A percentile compares a stretch with the other conserved stretches of the same genome.
These are phyloP conservation scores for Phalaenopsis aphrodite DNA, from an alignment of 106 monocot species.

Conservation along the genomic window DNA sequence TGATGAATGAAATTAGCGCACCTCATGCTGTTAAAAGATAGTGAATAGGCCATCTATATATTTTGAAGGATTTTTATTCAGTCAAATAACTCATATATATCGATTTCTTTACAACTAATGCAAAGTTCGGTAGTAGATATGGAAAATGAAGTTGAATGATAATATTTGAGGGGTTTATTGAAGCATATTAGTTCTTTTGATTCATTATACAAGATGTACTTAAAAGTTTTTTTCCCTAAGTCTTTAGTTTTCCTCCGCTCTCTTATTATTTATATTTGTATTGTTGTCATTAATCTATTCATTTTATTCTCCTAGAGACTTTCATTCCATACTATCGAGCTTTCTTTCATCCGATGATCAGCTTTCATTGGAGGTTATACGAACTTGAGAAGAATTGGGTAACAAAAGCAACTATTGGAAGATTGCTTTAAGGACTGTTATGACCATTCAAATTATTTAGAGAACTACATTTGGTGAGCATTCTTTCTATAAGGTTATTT, in stretches of 20 bases:
- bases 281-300: background rate
- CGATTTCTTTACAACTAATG: background rate
- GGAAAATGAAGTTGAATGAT: background rate
- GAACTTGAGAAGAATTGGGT: background rate
- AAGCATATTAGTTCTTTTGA: background rate
- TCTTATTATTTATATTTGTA: background rate
- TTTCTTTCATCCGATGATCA: background rate
- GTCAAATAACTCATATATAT: background rate
- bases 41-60: background rate
- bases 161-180: background rate
- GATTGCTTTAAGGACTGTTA: background rate
- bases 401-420: background rate
- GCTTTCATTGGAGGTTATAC: background rate
- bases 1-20: background rate
- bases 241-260: no score
- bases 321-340: background rate
- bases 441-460: background rate
- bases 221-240: background rate
- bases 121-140: background rate
- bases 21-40: background rate
- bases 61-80: background rate
- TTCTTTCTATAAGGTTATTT: background rate
- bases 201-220: background rate
- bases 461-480: background rate
- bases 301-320: background rate